These are phyloP conservation scores for Penicillium canescens DNA, from an alignment of 495 filamentous ascomycete genomes.

Conservation along the genomic window DNA sequence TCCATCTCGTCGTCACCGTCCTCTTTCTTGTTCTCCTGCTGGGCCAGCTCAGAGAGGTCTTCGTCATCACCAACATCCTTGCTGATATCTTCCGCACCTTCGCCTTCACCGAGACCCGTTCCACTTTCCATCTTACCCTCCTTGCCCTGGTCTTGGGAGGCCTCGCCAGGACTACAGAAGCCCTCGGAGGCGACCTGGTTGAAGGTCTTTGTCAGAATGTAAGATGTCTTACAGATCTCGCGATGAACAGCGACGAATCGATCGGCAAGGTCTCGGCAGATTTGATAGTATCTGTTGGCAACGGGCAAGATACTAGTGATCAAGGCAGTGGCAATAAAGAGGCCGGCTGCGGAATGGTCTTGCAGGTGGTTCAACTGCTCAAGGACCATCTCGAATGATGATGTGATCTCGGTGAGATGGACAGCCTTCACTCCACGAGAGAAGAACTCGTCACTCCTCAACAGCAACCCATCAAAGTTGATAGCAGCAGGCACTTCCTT, in stretches of 20 bases:
- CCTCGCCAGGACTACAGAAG: slow-evolving; percentile 85
- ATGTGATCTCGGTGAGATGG: slow-evolving; percentile 54
- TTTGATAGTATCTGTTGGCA: slow-evolving; percentile 66
- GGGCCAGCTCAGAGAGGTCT: slow-evolving; percentile 86
- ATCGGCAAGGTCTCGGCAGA: slow-evolving; percentile 52
- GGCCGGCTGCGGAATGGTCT: slow-evolving; percentile 35
- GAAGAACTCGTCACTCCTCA: slow-evolving; percentile 59
- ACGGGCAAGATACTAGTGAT: slow-evolving; percentile 71
- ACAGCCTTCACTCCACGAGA: slow-evolving; percentile 57
- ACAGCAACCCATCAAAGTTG: slow-evolving; percentile 64
- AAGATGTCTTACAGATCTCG: slow-evolving; percentile 70
- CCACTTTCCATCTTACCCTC: slow-evolving; percentile 80
- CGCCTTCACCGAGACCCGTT: slow-evolving; percentile 95
- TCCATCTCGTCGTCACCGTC: slow-evolving; percentile 68
- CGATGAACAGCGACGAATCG: slow-evolving; percentile 60
- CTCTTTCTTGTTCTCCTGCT: slow-evolving; percentile 65
- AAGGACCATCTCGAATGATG: slow-evolving; percentile 51
- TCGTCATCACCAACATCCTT: slow-evolving; percentile 94
- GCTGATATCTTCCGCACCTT: slow-evolving; percentile 94
- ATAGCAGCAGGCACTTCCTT: slow-evolving; percentile 57
- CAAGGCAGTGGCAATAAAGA: slow-evolving; percentile 56
- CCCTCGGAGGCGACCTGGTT: slow-evolving; percentile 75
- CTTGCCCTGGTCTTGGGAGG: slow-evolving; percentile 64
- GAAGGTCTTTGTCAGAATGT: slow-evolving; percentile 73
- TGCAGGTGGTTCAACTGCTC: slow-evolving; percentile 51